Base-by-base conservation (phyloP, 1,284 basidiomycete genomes). In the Stereum hirsutum region DNA sequence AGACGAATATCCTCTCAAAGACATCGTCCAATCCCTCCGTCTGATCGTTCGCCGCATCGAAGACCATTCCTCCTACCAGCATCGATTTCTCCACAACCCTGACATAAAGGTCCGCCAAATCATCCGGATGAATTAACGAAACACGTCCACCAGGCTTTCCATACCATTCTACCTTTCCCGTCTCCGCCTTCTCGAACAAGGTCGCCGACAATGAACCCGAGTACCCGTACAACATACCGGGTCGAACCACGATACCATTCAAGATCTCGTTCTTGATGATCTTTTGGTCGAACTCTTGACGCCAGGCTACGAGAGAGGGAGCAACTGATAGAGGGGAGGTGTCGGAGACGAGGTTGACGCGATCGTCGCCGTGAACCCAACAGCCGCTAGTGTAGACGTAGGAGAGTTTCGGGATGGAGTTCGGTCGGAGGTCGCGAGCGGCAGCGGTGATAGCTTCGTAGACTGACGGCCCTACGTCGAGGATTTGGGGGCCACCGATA, bases 221-320 rank as follows among this genome's bases (percentile, higher is more conserved):
- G 26, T 63, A 61, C 1, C 74, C 74, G 46, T 75, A 76, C 10
- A 76, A 43, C 24, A 74, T 46, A 1, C 64, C 54, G 0, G 73
- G 72, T 3, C 75, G 65, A 27, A 77, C 60, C 42, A 77, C 72
- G 46, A 75, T 70, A 2, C 71, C 73, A 46, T 71, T 67, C 8
- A 76, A 45, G 11, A 54, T 50, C 0, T 55, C 33, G 45, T 60
- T 52, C 3, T 33, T 50, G 33, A 63, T 46, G n/a, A 70, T 56
- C n/a, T 46, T 46, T 49, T 66, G 62, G 48, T 73, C 69, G 19
- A 60, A 44, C 17, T 38, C 56, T 0, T 59, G 57, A 17, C 64
- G 59, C 69, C 68, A 71, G 0, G 58, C 44, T 11, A 62, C 58
- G 42, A 68, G 49, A 33, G 54, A 39, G 2, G 52, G 46, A 19